Base-by-base conservation (phyloP, 1,284 basidiomycete genomes). In the Leccinum pachyderme region DNA sequence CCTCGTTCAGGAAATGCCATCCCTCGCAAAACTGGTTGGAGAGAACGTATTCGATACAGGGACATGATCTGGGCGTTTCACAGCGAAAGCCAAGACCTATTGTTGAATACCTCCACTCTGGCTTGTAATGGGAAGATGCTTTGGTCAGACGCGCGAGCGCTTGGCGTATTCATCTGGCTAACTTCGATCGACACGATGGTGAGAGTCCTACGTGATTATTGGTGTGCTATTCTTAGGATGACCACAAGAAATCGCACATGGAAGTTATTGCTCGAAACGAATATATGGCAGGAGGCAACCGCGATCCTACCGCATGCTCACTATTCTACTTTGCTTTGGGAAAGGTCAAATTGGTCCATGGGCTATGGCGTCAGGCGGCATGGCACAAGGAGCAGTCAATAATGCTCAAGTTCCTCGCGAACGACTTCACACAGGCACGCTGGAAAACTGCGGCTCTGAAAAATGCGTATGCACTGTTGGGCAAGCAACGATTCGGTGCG, bases 21-120 rank as follows among this genome's bases (percentile, higher is more conserved):
- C 9, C 73, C 75, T 11, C 74, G 74, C 43, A 73, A 74, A 57
- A 76, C 79, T 32, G 79, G 78, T 33, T 77, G 81, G 55, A 77
- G 90, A 63, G 82, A 86, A 58, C 84, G 91, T 13, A 77, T 96
- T 49, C 84, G 91, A 22, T 95, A 91, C 70, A 84, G 94, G 37
- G 95, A 98, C 69, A 92, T 95, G 74, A 80, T 96, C 8, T 98
- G 95, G 94, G 95, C 95, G 0, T 94, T 89, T 64, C 91, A 96
- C 66, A 97, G 94, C 67, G 90, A 96, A 69, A 91, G 86, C 63
- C 94, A 98, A 65, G 91, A 91, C 24, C 72, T 96, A 37, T 73
- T 98, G 12, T 70, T 98, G 33, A 77, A 80, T 25, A 84, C 86
- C 2, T 88, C 91, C 1, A 80, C 81, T 4, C 72, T 81, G 8